Evolutionary conservation across 129 eudicot species (phyloP), one percentile per base, ranked within the genome.

Genomic region (Arctium minus): DNA sequence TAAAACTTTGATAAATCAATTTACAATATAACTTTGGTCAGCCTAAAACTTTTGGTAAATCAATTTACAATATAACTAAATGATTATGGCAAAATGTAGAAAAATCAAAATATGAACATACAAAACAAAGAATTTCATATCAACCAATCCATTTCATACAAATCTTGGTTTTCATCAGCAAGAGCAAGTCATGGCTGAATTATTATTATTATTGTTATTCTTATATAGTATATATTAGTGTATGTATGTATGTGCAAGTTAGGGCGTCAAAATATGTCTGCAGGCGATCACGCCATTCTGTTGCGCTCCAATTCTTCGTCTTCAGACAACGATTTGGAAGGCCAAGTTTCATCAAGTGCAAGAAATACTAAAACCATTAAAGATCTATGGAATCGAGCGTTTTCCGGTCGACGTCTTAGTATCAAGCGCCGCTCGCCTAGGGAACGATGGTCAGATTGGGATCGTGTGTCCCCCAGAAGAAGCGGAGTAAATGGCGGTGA

Each of bases 331-430:
- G 94, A 92, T 87, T 79, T 87, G 77, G 94, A 92, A 76, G 80
- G 87, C 5, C 95, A 93, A 18, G 67, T 6, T 27, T 72, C 88
- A 18, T 70, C 87, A 9, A 81, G 91, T n/a, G 53, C 46, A 12
- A 74, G 90, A 32, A 80, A 38, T 13, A 53, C 53, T 17, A 87
- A 68, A 64, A 60, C 72, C 76, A 86, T 90, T 18, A 85, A 81
- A 37, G 94, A 91, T 88, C 86, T 93, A 12, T 84, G 91, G 81
- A 93, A 89, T 79, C 92, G 94, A 67, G 90, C 90, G 0, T 82
- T 93, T 78, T 89, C 98, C 12, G 90, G 89, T 80, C 84, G 90
- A 9, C 81, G 91, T 9, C 82, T 87, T 44, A 84, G 89, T 38
- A 74, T 84, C 50, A 88, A 88, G 67, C 85, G 90, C 0, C 86